These are phyloP conservation scores for Perkinsus chesapeaki DNA, from an alignment of 169 alveolate genomes.

Conservation along the genomic window DNA sequence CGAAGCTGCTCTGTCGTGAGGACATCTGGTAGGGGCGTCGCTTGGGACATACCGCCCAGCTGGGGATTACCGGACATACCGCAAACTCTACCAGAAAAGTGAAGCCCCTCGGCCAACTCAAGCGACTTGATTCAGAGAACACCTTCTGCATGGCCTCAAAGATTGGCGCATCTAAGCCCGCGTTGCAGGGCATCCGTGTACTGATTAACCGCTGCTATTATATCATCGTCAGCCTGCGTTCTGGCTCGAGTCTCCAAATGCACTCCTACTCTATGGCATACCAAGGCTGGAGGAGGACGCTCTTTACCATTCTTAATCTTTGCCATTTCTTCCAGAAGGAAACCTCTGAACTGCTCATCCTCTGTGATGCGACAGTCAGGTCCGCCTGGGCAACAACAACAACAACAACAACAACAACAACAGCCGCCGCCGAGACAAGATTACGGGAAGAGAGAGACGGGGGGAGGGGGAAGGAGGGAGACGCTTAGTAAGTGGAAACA, in stretches of 20 bases:
- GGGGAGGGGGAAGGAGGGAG: too few species aligned
- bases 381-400: background rate
- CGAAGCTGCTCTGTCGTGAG: background rate
- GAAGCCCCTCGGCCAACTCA: background rate
- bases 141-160: background rate
- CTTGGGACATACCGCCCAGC: background rate
- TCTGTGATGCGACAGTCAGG: background rate
- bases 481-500: too few species aligned
- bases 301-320: background rate
- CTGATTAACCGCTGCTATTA: background rate
- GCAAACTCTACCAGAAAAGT: background rate
- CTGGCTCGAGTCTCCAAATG: background rate
- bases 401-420: too few species aligned
- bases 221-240: background rate
- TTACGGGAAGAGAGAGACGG: too few species aligned
- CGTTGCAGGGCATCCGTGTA: background rate
- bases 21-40: background rate
- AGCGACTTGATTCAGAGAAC: background rate
- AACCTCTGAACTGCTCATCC: conserved; percentile 6
- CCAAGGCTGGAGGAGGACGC: too few species aligned
- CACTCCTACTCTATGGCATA: background rate
- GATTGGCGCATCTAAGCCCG: background rate
- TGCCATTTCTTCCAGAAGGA: background rate
- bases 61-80: background rate
- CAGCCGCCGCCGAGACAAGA: too few species aligned